Percentiles rank a stretch among this genome's conserved stretches.
These are phyloP conservation scores for Saccharum hybrid DNA, from an alignment of 202 grass and related monocot genomes.

Conservation along the genomic window DNA sequence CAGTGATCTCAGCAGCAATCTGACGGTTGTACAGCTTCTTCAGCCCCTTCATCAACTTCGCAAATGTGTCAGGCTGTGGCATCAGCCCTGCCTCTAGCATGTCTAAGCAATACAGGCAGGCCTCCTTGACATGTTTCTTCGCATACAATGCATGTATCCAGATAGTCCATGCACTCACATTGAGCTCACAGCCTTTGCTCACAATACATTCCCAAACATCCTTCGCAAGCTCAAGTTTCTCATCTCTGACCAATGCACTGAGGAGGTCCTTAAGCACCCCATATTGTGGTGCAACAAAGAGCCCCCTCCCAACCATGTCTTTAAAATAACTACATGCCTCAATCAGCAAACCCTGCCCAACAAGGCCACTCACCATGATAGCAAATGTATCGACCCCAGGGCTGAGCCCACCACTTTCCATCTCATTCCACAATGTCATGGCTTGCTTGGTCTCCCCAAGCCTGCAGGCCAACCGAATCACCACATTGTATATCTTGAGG, in stretches of 20 bases:
- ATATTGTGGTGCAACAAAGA: conserved; percentile 82
- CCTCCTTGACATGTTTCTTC: conserved; percentile 86
- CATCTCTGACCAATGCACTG: conserved; percentile 72
- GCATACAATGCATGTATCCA: conserved; percentile 85
- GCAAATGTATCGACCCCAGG: conserved; percentile 75
- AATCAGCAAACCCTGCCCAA: conserved; percentile 57
- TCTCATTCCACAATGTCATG: conserved; percentile 70
- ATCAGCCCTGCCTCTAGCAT: conserved; percentile 91
- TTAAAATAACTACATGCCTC: conserved; percentile 82
- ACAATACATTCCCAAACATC: conserved; percentile 85
- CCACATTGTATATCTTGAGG: conserved; percentile 71
- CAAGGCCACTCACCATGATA: conserved; percentile 85
- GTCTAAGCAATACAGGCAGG: conserved; percentile 82
- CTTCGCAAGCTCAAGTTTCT: conserved; percentile 85
- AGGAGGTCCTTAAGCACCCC: conserved; percentile 88
- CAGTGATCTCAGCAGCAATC: conserved; percentile 83
- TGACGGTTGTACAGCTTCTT: conserved; percentile 89
- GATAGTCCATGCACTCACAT: conserved; percentile 91
- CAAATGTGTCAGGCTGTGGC: conserved; percentile 91
- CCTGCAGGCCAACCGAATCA: conserved; percentile 85
- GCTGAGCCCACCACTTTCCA: conserved; percentile 69
- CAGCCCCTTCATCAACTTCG: conserved; percentile 89
- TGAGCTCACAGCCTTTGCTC: conserved; percentile 80
- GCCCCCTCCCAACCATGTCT: conserved; percentile 79
- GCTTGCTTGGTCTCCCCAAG: conserved; percentile 82